Evolutionary conservation across 2,329 filamentous ascomycete species (phyloP).

Genomic region (Aureobasidium sp.): DNA sequence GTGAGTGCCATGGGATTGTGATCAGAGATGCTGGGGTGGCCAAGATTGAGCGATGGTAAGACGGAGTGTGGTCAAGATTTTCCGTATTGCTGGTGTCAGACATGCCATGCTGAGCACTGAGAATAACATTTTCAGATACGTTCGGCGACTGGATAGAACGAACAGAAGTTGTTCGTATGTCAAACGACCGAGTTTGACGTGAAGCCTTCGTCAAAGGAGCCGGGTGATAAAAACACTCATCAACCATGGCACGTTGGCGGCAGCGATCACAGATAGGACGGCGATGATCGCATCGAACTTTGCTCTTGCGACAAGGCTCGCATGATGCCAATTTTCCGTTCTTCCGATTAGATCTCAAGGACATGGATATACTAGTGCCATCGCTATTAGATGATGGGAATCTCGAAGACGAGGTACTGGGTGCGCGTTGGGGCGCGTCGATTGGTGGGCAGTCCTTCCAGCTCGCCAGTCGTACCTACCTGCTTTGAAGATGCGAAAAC

Average conservation of each 20-base stretch:
- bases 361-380: no score
- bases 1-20: neutral
- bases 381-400: no score
- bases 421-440: no score
- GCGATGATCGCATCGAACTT: conserved; percentile 21
- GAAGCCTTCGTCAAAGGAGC: conserved; percentile 18
- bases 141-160: fast-evolving
- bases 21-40: neutral
- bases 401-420: no score
- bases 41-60: no score
- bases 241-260: conserved; percentile 8
- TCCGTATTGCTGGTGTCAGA: neutral
- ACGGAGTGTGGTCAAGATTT: neutral
- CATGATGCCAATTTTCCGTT: conserved; percentile 22
- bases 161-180: neutral
- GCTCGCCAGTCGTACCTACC: no score
- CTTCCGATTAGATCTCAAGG: conserved; percentile 13
- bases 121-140: neutral
- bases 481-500: no score
- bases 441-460: no score
- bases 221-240: conserved; percentile 21
- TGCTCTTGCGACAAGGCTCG: conserved; percentile 20
- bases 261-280: conserved; percentile 19
- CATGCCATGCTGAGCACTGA: neutral
- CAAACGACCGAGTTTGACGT: neutral